Base-by-base conservation (phyloP, 1,284 basidiomycete genomes). In the Melampsora larici-populina region DNA sequence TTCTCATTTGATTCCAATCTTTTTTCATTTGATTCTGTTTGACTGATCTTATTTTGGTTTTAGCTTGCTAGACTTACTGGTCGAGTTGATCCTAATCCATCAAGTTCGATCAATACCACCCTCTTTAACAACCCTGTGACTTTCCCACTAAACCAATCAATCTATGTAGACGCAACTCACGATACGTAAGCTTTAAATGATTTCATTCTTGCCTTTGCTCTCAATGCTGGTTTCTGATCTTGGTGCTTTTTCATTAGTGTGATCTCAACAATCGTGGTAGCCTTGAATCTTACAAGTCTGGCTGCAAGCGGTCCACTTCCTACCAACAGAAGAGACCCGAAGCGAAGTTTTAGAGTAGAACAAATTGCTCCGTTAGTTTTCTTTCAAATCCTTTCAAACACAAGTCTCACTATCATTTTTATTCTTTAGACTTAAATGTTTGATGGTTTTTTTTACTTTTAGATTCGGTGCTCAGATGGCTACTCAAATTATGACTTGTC, bases 121-220 rank as follows among this genome's bases (percentile, higher is more conserved):
- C 86, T 94, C 31, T 87, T 93, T 80, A 86, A 89, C 73, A 88
- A 89, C 81, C 84, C 87, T 0, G 86, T 87, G 29, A 91, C 88
- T 0, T 94, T 94, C 89, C 93, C 93, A 2, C 86, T 94, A 6
- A 86, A 89, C 70, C 89, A 95, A 80, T 88, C 87, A 78, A 85
- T 95, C 60, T 95, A 94, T 80, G 92, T 92, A 3, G 92, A 93
- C 82, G 91, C 92, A 0, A 92, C 91, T 0, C 91, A 92, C 79
- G 91, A 93, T 68, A 80, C 81, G 55, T 60, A 24, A 24, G 55
- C 29, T n/a, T 51, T 36, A 24, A 40, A 6, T 79, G n/a, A n/a
- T 81, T 11, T 70, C 82, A 82, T 33, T 84, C 84, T n/a, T n/a
- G n/a, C 70, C 80, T 84, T 69, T 83, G 84, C 79, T 85, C 84